Evolutionary conservation across 192 early-diverging fungal genomes (phyloP), one percentile per base, ranked within the genome.

Genomic region (Backusella macrospora): DNA sequence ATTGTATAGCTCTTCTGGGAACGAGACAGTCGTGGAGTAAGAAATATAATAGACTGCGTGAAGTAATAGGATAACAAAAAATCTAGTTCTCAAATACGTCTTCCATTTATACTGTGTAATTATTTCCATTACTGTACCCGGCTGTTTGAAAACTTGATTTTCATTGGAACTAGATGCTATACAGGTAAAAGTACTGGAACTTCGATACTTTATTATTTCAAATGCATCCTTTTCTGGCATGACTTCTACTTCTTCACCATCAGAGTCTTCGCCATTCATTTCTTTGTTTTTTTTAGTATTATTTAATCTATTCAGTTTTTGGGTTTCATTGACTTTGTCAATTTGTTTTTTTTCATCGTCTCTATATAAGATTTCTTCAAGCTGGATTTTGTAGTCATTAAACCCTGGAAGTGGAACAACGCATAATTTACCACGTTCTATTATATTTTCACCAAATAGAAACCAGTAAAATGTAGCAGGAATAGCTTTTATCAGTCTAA

Each of bases 61-160:
- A 15, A 72, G 26, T 1, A 63, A 45, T 12, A 26, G 44, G 3
- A 72, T 64, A 18, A 34, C 3, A 44, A 42, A 38, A 10, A 72
- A 72, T 10, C 38, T 55, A 7, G 1, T 34, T 23, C 59, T 16
- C 7, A 43, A 55, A 63, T 64, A 64, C 21, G 3, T 44, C 5
- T 44, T 55, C 71, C 71, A 72, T 38, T 72, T 72, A 13, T 64
- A 72, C 5, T 62, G 16, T 3, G 34, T 23, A 38, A 62, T 0
- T 4, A 59, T 14, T 47, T 44, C 59, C 38, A 72, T 62, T 7
- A 47, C 21, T 45, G 71, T 55, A 10, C 34, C 71, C 14, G 23
- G 52, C 16, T 66, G 42, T 23, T 10, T n/a, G 44, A 67, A 67
- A 10, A 45, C 26, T 7, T 46, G 37, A 5, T 46, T 67, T 0